Conservation (phyloP, 2,329 filamentous ascomycete species). For the Ascochyta viciae-villosae region DNA sequence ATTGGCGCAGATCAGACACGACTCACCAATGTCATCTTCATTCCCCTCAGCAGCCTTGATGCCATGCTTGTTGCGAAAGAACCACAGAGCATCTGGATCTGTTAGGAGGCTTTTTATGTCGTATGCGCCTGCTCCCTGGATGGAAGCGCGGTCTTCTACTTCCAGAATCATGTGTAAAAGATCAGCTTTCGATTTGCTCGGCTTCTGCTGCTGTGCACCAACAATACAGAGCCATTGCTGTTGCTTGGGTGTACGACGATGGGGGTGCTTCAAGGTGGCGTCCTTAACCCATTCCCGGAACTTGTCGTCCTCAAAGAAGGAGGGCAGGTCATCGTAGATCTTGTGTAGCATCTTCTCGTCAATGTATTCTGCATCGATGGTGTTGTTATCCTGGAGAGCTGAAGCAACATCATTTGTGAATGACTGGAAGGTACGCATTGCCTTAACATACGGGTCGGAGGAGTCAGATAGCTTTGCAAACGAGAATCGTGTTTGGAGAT, state of each 20-base stretch:
- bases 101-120: background rate
- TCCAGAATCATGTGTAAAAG: background rate
- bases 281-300: constrained; percentile 13
- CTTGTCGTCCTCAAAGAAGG: background rate
- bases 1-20: constrained; percentile 6
- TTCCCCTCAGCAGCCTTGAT: background rate
- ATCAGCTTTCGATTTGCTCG: background rate
- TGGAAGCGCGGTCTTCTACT: background rate
- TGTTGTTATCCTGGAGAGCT: background rate
- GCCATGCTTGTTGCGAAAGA: constrained; percentile 3
- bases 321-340: constrained; percentile 1
- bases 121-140: background rate
- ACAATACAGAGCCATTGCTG: constrained; percentile 11
- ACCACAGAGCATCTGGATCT: constrained; percentile 4
- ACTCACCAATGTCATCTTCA: background rate
- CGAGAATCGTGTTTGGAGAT: background rate
- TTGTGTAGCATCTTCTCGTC: background rate
- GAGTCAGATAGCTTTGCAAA: background rate
- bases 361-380: background rate
- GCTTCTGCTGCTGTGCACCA: background rate
- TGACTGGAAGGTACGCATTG: constrained; percentile 8
- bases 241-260: constrained; percentile 11
- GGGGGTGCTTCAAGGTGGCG: constrained; percentile 12
- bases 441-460: constrained; percentile 2
- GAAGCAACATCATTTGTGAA: constrained; percentile 8